Conservation (phyloP, 352 stramenopile species). For the Phytophthora pisi region DNA sequence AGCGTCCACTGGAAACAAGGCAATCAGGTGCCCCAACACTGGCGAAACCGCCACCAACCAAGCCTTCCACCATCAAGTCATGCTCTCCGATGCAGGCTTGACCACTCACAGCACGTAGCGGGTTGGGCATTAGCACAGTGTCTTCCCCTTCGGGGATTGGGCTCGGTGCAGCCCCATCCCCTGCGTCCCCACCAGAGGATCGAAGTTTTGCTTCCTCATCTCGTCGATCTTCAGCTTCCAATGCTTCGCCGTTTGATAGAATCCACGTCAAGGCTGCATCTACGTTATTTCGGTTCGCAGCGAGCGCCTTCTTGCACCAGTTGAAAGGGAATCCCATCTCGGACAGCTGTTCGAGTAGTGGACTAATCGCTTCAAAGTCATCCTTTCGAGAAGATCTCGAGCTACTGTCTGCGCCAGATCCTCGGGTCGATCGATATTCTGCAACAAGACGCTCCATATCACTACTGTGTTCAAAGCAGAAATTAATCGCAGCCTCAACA, state of each 20-base stretch:
- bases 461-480: constrained; percentile 92
- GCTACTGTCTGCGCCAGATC: constrained; percentile 19
- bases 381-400: constrained; percentile 45
- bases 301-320: constrained; percentile 92
- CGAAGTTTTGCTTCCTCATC: constrained; percentile 80
- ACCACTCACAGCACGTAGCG: constrained; percentile 81
- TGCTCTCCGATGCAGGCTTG: constrained; percentile 87
- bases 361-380: constrained; percentile 70
- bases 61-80: constrained; percentile 86
- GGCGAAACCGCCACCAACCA: constrained; percentile 85
- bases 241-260: constrained; percentile 88
- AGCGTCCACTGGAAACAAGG: constrained; percentile 75
- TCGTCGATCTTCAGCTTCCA: constrained; percentile 87
- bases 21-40: constrained; percentile 85
- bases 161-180: constrained; percentile 30
- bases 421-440: constrained; percentile 71
- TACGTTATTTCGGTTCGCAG: constrained; percentile 89
- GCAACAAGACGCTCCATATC: constrained; percentile 91
- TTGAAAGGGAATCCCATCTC: constrained; percentile 95
- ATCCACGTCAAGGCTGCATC: constrained; percentile 94
- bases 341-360: constrained; percentile 85
- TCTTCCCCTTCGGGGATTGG: constrained; percentile 43
- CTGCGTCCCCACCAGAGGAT: constrained; percentile 34
- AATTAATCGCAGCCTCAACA: constrained; percentile 92
- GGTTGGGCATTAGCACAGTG: constrained; percentile 66